Conservation (phyloP, 495 filamentous ascomycete genomes). For the Amniculicola lignicola region DNA sequence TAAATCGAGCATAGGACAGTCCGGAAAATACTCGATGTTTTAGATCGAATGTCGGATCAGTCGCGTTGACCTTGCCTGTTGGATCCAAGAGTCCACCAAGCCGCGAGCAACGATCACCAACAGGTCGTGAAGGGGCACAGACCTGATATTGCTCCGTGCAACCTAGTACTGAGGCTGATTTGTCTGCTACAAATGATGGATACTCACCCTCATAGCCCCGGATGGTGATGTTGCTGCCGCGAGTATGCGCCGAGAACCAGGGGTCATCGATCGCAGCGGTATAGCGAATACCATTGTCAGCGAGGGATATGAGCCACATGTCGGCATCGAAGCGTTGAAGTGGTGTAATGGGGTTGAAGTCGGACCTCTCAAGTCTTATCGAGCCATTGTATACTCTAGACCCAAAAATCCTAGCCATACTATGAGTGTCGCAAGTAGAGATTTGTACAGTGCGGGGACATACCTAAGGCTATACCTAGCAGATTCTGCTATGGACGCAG, state of each 20-base stretch:
- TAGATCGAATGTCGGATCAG: no score
- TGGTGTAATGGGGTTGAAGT: background rate
- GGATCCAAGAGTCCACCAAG: background rate
- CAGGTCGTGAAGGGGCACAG: background rate
- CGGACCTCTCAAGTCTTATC: no score
- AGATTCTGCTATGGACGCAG: no score
- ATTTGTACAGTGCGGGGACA: no score
- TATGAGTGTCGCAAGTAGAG: no score
- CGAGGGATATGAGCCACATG: background rate
- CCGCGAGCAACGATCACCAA: background rate
- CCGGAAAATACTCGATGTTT: no score
- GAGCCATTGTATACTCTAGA: no score
- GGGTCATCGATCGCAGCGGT: background rate
- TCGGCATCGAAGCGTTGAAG: background rate
- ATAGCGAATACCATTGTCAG: background rate
- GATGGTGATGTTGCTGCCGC: background rate
- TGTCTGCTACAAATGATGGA: background rate
- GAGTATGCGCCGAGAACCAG: background rate
- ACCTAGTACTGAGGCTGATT: background rate
- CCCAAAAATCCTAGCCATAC: no score
- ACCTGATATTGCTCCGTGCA: conserved; percentile 5
- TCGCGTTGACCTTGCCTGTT: background rate
- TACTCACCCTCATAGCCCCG: background rate
- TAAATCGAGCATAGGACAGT: no score
- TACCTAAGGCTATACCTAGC: no score